phyloP scores from a whole-genome alignment of 495 filamentous ascomycete genomes.

The Glonium stellatum region DNA sequence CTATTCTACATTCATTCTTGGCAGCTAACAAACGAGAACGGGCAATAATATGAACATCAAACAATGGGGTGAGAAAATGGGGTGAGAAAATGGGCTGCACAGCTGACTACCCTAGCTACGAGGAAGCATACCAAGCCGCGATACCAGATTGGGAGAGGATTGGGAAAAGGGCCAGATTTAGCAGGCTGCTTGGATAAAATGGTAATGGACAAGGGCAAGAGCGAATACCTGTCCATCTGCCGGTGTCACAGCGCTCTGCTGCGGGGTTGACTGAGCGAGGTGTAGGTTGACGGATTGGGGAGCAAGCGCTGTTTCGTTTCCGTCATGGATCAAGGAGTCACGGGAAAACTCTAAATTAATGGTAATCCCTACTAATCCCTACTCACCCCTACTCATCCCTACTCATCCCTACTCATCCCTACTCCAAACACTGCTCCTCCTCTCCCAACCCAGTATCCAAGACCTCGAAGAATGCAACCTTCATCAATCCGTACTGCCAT shows the following conservation, averaged over 20 bases:
- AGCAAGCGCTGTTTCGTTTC: background rate
- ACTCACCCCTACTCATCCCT: too few species aligned
- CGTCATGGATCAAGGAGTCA: slow-evolving; percentile 6
- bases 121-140: background rate
- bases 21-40: too few species aligned
- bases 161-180: background rate
- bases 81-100: too few species aligned
- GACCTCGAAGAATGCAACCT: too few species aligned
- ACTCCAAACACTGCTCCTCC: background rate
- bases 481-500: background rate
- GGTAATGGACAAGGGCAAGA: background rate
- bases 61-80: too few species aligned
- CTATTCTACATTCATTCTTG: too few species aligned
- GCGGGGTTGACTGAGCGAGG: background rate
- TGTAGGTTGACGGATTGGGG: background rate
- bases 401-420: too few species aligned
- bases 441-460: background rate
- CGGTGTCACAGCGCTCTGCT: too few species aligned
- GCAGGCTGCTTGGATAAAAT: background rate
- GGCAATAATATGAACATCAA: too few species aligned
- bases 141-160: background rate
- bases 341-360: slow-evolving; percentile 29
- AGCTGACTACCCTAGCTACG: too few species aligned
- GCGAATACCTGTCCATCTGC: background rate
- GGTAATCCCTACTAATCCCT: background rate